Conservation (phyloP, 176 grass and related monocot species). For the Carex parvula region DNA sequence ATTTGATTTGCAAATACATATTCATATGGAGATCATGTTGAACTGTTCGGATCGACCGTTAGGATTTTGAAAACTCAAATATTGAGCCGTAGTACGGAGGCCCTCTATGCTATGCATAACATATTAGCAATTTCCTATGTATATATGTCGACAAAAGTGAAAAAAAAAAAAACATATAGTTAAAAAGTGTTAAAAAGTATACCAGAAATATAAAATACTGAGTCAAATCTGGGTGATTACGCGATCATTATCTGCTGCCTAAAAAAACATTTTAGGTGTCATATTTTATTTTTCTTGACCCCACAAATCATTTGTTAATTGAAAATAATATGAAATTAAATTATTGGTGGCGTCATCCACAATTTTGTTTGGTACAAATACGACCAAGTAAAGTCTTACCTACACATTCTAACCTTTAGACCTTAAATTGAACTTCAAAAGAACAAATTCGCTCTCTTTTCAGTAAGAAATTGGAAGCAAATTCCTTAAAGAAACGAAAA, state of each 20-base stretch:
- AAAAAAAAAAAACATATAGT: too few relatives aligned
- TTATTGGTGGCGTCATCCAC: slow-evolving; percentile 15
- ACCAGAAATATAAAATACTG: background rate
- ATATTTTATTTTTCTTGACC: background rate
- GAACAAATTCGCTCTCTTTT: background rate
- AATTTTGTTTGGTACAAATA: slow-evolving; percentile 22
- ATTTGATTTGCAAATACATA: too few relatives aligned
- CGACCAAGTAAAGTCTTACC: slow-evolving; percentile 9
- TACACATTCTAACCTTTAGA: slow-evolving; percentile 5
- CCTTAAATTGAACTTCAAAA: slow-evolving; percentile 15
- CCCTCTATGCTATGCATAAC: too few relatives aligned
- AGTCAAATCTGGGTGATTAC: background rate
- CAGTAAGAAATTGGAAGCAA: background rate
- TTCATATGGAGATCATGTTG: too few relatives aligned
- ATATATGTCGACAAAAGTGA: too few relatives aligned
- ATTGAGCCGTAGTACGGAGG: too few relatives aligned
- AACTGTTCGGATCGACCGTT: too few relatives aligned
- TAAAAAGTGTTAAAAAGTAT: too few relatives aligned
- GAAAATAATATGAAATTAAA: background rate
- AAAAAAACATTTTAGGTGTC: background rate
- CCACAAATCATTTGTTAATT: background rate
- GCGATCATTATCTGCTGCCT: background rate
- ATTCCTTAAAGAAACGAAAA: background rate
- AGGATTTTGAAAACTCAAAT: too few relatives aligned
- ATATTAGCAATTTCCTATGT: too few relatives aligned